Evolutionary conservation across 805 yeast species (phyloP), one percentile per base, ranked within the genome.

Genomic region (Sungouiozyma intestinalis): DNA sequence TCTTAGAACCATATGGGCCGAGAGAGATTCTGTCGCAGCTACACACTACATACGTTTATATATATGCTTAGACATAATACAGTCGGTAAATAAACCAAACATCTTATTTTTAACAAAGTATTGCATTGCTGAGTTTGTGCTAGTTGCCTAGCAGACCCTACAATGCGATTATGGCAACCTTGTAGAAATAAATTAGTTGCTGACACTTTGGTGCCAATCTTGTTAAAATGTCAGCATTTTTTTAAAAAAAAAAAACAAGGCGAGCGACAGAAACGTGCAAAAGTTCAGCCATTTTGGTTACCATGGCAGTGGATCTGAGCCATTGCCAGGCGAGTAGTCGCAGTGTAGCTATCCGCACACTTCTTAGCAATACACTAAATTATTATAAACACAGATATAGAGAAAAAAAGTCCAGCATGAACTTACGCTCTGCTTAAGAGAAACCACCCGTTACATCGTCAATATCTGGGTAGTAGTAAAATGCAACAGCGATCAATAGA

Each of bases 401-500:
- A 24, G 29, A 2, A 33, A n/a, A n/a, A n/a, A 14, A 17, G 5
- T 33, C 9, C 17, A 33, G 17, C 17, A 11, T 33, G 13, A 16
- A 33, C 19, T 9, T 14, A 33, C 13, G 13, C n/a, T 33, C 3
- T 16, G 36, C n/a, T 16, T 16, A 24, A 33, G 19, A 9, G 19
- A 33, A 33, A 14, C 36, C 17, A 11, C 36, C 19, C n/a, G 36
- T 14, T 14, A 50, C 41, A 9, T 51, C 45, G 34, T 55, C 50
- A 35, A 59, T 58, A 43, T 68, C 94, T 6, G 98, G 98, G 55
- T 86, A 85, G 62, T 76, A 85, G 68, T 73, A 85, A 70, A 92
- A 92, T 1, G 97, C 88, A 52, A 92, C 69, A 2, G 95, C 95
- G 43, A 87, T 80, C 43, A 92, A 81, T 44, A 81, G 60, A 60